Evolutionary conservation across 164 flowering plant genomes (phyloP).

Genomic region (Stephania cephalantha): DNA sequence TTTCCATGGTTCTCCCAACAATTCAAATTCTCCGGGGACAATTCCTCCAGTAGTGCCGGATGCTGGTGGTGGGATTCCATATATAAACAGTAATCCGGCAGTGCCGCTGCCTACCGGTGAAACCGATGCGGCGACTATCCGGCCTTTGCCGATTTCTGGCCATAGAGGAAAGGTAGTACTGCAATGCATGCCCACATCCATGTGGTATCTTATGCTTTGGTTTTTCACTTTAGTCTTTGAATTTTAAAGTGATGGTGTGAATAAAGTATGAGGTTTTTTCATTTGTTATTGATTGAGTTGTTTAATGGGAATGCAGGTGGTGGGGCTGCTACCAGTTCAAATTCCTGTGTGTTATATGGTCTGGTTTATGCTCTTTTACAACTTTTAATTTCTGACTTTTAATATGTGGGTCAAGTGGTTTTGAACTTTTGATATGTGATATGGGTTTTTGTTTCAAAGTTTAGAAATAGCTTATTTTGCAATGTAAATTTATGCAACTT

Average conservation of each 20-base stretch:
- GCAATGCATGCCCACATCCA: not conserved
- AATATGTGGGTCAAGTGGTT: not conserved
- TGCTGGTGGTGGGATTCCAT: conserved; percentile 57
- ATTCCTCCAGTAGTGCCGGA: conserved; percentile 31
- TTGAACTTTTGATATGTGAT: not conserved
- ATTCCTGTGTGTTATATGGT: conserved; percentile 24
- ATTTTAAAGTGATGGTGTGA: not conserved
- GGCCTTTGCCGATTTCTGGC: conserved; percentile 58
- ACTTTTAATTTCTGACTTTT: not conserved
- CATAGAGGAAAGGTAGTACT: conserved; percentile 38
- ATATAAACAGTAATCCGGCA: conserved; percentile 85
- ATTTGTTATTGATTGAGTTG: conserved; percentile 16
- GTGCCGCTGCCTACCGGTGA: conserved; percentile 92
- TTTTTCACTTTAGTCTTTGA: not conserved
- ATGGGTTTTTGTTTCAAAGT: conserved; percentile 5
- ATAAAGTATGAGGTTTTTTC: not conserved
- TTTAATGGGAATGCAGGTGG: conserved; percentile 34
- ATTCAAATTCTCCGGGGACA: conserved; percentile 21
- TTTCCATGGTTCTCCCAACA: conserved; percentile 40
- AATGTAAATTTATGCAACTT: conserved; percentile 5
- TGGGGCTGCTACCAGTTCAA: conserved; percentile 28
- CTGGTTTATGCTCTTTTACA: conserved; percentile 26
- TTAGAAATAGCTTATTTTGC: not conserved
- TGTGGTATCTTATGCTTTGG: not conserved
- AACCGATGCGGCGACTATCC: conserved; percentile 67